Evolutionary conservation across 1,284 basidiomycete species (phyloP), one percentile per base, ranked within the genome.

Genomic region (Sanguinoderma infundibulare): DNA sequence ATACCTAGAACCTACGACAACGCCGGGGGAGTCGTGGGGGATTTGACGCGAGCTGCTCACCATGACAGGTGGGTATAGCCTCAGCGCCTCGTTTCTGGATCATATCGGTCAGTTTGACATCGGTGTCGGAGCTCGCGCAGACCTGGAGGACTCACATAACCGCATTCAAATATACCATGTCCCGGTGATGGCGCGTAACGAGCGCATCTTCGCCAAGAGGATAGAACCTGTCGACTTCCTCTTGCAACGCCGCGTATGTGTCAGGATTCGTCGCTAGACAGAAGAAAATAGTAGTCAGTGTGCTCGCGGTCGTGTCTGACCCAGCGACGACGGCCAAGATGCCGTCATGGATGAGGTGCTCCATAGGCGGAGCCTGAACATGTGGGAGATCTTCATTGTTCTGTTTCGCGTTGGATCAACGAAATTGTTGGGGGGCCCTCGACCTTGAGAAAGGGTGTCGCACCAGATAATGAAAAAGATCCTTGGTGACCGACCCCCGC

Each of bases 11-110:
- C 70, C 72, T n/a, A 73, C 28, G 14, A 65, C 42, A 38, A 59
- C 67, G 28, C 61, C 55, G n/a, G 67, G 69, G n/a, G 55, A 63
- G 6, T 69, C 70, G 15, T 35, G 44, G 6, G 59, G 64, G 0
- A 73, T 76, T 24, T 78, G 75, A 46, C 87, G 81, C 53, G 84
- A 81, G 36, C 82, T 78, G 40, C 80, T 81, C 20, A 79, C 81
- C 12, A 80, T 77, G 14, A 87, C 75, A 6, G 86, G 78, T 10
- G 88, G 85, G 46, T 79, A 78, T 46, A 89, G 73, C 47, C 88
- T 78, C 52, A 89, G 69, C 0, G 80, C 72, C 70, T 90, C 87
- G 44, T 87, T 86, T 59, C 87, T 89, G 42, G 26, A 46, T 12
- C 0, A 69, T 20, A 66, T 35, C 28, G n/a, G n/a, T 28, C 4